Base-by-base conservation (phyloP, 768 basidiomycete genomes). In the Boletus rubroflammeus region DNA sequence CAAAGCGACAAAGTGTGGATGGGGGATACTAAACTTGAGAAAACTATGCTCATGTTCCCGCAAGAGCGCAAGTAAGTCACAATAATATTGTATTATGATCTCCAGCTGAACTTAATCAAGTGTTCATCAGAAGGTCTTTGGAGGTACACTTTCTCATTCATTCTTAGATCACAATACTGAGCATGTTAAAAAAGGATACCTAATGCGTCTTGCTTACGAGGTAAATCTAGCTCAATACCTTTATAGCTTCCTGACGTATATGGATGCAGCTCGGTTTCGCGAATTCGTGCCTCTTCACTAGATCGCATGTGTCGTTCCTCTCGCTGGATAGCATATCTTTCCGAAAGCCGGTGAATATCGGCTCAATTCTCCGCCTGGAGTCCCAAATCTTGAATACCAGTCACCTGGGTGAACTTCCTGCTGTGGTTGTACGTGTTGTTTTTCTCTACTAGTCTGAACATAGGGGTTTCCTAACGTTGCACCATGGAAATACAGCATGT, bases 291-390 rank as follows among this genome's bases (percentile, higher is more conserved):
- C 70, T 90, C 51, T 88, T 90, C 70, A 85, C 85, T 4, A 78
- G 80, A 6, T 79, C 82, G 3, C 79, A 76, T 11, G 78, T 91
- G 46, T 79, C 80, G 3, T 93, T 93, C 72, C 75, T 89, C 28
- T 86, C 89, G 5, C 78, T 92, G 15, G 90, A 93, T 62, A 82
- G 83, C 31, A 91, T 93, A 65, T 82, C 83, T 2, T 93, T 94
- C 72, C 77, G 80, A 42, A 79, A 82, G 28, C 90, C 91, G 0
- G 90, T 94, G 0, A 87, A 90, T 2, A 92, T 93, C 42, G 91
- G 90, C 6, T 89, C 86, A 0, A 87, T 92, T 46, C 79, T 93
- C 14, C 81, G 85, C 3, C 76, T 93, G 35, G 81, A 81, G 1
- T 88, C 88, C 1, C 79, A 83, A 58, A 79, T 93, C 35, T 75